phyloP scores from a whole-genome alignment of 164 flowering plant genomes.

The Liriodendron chinense region DNA sequence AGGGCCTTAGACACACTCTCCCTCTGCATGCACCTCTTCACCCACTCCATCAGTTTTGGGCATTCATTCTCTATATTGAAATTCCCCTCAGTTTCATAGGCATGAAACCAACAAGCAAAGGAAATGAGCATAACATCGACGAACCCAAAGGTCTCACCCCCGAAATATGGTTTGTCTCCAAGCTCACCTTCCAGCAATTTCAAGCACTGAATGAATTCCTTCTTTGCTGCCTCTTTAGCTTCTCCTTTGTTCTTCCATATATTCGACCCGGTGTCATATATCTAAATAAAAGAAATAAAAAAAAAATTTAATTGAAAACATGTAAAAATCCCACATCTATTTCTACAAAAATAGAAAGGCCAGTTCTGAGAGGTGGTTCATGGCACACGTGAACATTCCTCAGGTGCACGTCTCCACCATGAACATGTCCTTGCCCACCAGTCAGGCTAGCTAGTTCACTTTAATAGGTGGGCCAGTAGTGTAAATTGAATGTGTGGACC shows the following conservation, averaged over 20 bases:
- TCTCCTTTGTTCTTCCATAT: constrained; percentile 14
- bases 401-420: too few species aligned
- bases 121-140: constrained; percentile 9
- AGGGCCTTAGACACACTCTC: constrained; percentile 16
- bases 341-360: too few species aligned
- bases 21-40: constrained; percentile 15
- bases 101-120: constrained; percentile 7
- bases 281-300: background rate
- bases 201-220: constrained; percentile 11
- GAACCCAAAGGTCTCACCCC: constrained; percentile 15
- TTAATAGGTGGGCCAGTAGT: too few species aligned
- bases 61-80: constrained; percentile 11
- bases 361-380: too few species aligned
- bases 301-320: too few species aligned
- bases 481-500: too few species aligned
- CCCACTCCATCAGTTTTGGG: constrained; percentile 13
- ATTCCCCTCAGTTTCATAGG: constrained; percentile 10
- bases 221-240: constrained; percentile 11
- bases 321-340: too few species aligned
- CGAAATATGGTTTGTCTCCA: constrained; percentile 18
- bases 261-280: constrained; percentile 1
- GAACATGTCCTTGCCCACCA: too few species aligned
- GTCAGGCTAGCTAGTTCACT: too few species aligned
- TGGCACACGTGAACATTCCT: too few species aligned
- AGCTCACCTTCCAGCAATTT: constrained; percentile 19